Evolutionary conservation across 257 asterid genomes (phyloP), one percentile per base, ranked within the genome.

Genomic region (Mentha longifolia): DNA sequence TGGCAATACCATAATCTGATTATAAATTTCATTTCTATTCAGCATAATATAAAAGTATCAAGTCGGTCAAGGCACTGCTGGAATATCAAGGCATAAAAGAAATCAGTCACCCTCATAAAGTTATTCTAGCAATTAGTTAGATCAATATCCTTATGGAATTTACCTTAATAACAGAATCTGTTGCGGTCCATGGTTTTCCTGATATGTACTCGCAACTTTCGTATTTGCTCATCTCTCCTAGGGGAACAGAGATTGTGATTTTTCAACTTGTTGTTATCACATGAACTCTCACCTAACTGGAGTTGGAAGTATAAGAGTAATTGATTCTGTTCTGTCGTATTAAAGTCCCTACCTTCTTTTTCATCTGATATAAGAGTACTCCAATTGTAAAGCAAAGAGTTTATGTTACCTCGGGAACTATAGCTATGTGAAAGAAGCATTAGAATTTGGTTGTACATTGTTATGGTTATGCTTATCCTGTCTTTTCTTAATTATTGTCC

Each of bases 251-350:
- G 9, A 35, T 67, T 31, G 3, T 25, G 12, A 42, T 43, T 47
- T 50, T 39, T 71, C 30, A 69, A 55, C 57, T 43, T 41, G 31
- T 19, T 49, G 11, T 30, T 19, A 19, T 41, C 51, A 57, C 55
- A 42, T 62, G 43, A 59, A 65, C 68, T 70, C 43, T 31, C 70
- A 47, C 35, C 35, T 56, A 78, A 45, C 17, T 41, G 64, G 31
- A 74, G 52, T 31, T 63, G 55, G 50, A 50, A 22, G 30, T 46
- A 56, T 57, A 10, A 14, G 37, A 31, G 25, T 37, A 22, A 62
- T 33, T 3, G 47, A 57, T 73, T 50, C 28, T 12, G 61, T 47
- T 58, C 43, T 20, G 33, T 37, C 8, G 20, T 56, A 47, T 16
- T 66, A 61, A 65, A 66, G 28, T 50, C 56, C n/a, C 22, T 14